Evolutionary conservation across 1,284 basidiomycete species (phyloP).

Genomic region (Thecaphora frezii): DNA sequence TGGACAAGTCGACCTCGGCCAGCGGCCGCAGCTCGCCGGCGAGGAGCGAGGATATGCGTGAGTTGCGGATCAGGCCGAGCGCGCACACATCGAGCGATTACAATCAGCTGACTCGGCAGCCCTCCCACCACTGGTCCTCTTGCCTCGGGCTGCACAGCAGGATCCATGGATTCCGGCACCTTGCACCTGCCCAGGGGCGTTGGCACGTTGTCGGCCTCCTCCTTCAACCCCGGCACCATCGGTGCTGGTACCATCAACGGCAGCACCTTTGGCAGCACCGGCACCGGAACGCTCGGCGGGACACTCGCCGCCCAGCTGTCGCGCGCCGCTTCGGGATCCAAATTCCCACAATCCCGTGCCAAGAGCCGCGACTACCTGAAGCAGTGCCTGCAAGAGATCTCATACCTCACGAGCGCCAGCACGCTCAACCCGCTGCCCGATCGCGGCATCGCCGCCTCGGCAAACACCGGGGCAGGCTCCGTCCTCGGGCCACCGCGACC

Average conservation of each 20-base stretch:
- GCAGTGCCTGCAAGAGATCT: conserved; percentile 96
- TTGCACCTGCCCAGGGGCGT: neutral
- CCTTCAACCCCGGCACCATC: conserved; percentile 15
- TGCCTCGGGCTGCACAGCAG: neutral
- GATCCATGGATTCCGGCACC: neutral
- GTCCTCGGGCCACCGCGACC: conserved; percentile 28
- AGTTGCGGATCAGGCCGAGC: conserved; percentile 1
- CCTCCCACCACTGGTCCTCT: neutral
- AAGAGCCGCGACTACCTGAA: conserved; percentile 95
- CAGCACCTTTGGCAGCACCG: conserved; percentile 3
- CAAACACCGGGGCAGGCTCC: conserved; percentile 13
- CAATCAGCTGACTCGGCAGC: no score
- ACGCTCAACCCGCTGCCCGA: conserved; percentile 84
- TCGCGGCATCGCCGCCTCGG: conserved; percentile 26
- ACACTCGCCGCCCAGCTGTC: conserved; percentile 10
- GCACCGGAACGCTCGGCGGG: neutral
- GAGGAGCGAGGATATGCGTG: conserved; percentile 6
- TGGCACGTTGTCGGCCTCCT: conserved; percentile 2
- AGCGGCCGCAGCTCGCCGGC: conserved; percentile 46
- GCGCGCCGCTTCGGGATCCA: conserved; percentile 61
- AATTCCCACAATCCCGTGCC: conserved; percentile 89
- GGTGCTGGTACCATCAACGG: conserved; percentile 17
- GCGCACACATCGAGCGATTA: no score
- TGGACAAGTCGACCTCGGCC: conserved; percentile 33
- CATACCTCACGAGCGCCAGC: conserved; percentile 92